Evolutionary conservation across 106 monocot species (phyloP), one percentile per base, ranked within the genome.

Genomic region (Allium fistulosum): DNA sequence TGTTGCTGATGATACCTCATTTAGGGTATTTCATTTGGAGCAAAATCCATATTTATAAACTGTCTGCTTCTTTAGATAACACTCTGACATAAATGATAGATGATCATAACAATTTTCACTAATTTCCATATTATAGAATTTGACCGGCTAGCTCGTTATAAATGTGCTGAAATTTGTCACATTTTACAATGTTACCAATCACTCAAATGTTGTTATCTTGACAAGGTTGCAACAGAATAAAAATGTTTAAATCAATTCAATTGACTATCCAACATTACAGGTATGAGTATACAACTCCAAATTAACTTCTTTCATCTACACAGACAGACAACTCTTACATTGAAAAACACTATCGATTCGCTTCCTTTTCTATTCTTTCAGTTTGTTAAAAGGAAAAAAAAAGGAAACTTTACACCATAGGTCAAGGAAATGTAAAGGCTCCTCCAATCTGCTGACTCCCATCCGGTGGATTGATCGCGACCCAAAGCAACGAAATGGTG

Each of bases 401-500:
- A 22, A 22, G 22, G 22, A 22, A 62, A 27, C 27, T 52, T 6
- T 17, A 53, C 17, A 9, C 10, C 11, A 17, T 6, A 10, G n/a
- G 46, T 90, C 78, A 90, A 50, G 91, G 91, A 83, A 87, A 87
- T 2, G 87, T 51, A 68, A 91, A 94, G 6, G 84, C 77, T n/a
- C 94, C 94, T 10, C 94, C 94, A 48, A 94, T 79, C 72, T 90
- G 81, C 1, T 74, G 53, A n/a, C 70, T 71, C 46, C 72, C 73
- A 0, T 72, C 71, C 0, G 90, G 94, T 0, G 83, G 90, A n/a
- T 80, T 81, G 49, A 94, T 87, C 0, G 90, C 84, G 26, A 90
- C 80, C 82, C 81, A 84, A 13, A 94, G 79, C 62, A 94, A 71
- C 15, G 94, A 94, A n/a, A 94, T 90, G 12, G 90, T 94, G 74